Percentiles rank a stretch among this genome's conserved stretches.
Evolutionary conservation across 345 rosid species (phyloP).

Genomic region (Acer yangbiense): DNA sequence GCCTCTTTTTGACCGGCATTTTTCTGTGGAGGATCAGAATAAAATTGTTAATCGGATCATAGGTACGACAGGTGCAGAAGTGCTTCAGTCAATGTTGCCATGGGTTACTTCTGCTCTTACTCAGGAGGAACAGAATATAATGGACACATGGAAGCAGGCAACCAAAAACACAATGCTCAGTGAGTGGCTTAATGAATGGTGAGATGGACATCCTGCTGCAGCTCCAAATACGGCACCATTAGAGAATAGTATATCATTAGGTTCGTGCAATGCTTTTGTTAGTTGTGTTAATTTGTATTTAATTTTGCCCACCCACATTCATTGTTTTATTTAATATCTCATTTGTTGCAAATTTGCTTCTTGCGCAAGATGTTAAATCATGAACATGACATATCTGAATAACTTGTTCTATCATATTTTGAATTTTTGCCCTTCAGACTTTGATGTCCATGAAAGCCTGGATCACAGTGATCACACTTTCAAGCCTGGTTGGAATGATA

Average conservation of each 20-base stretch:
- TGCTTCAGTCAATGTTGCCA: conserved; percentile 66
- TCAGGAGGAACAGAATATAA: conserved; percentile 62
- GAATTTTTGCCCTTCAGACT: conserved; percentile 21
- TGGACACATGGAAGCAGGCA: conserved; percentile 71
- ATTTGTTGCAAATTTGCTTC: conserved; percentile 18
- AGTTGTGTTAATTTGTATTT: not conserved
- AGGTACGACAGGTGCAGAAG: conserved; percentile 70
- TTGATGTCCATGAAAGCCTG: conserved; percentile 44
- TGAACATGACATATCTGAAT: conserved; percentile 17
- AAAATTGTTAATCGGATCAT: conserved; percentile 61
- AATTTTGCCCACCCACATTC: not conserved
- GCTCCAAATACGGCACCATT: conserved; percentile 36
- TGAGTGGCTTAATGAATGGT: conserved; percentile 71
- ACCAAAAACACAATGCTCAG: conserved; percentile 65
- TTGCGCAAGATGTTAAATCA: conserved; percentile 5
- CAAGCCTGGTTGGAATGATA: conserved; percentile 73
- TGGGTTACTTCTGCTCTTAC: conserved; percentile 69
- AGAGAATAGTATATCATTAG: conserved; percentile 48
- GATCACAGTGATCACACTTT: conserved; percentile 50
- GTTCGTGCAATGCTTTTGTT: conserved; percentile 26
- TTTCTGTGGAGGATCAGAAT: conserved; percentile 65
- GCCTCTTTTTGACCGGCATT: conserved; percentile 65
- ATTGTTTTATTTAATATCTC: not conserved
- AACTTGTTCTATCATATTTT: conserved; percentile 7
- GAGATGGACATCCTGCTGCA: conserved; percentile 44